Percentiles rank a stretch among this genome's conserved stretches.
Conservation (phyloP, 352 stramenopile species). For the Discostella stelligera region DNA sequence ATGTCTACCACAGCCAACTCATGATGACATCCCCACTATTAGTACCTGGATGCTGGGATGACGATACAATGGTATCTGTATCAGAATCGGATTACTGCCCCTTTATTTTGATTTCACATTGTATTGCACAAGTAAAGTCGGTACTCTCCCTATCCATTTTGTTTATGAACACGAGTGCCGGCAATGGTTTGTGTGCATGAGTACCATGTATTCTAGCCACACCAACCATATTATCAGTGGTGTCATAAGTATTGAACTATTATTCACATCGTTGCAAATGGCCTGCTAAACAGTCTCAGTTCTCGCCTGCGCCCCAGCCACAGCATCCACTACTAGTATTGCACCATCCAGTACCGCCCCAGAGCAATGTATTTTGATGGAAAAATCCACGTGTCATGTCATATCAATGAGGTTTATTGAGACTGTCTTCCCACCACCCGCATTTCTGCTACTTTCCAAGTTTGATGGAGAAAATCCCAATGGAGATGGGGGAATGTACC, state of each 20-base stretch:
- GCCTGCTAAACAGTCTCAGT: slow-evolving; percentile 82
- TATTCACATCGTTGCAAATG: slow-evolving; percentile 43
- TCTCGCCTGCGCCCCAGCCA: slow-evolving; percentile 93
- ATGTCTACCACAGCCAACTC: too few species aligned
- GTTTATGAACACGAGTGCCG: slow-evolving; percentile 78
- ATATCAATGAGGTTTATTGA: slow-evolving; percentile 95
- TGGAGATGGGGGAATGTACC: slow-evolving; percentile 65
- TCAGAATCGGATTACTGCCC: slow-evolving; percentile 68
- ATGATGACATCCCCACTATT: neutral
- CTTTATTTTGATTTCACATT: slow-evolving; percentile 67
- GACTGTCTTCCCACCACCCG: slow-evolving; percentile 39
- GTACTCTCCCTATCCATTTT: slow-evolving; percentile 84
- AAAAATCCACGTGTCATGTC: slow-evolving; percentile 96
- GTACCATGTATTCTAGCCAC: slow-evolving; percentile 5
- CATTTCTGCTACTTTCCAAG: neutral
- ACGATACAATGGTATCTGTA: slow-evolving; percentile 78
- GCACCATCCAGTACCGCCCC: slow-evolving; percentile 96
- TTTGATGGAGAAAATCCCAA: neutral
- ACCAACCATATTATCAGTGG: neutral
- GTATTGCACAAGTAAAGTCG: slow-evolving; percentile 69
- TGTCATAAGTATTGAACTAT: slow-evolving; percentile 6
- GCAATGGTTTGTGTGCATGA: slow-evolving; percentile 76
- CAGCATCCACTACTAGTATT: slow-evolving; percentile 93
- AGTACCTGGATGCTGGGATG: neutral
- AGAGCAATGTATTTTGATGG: slow-evolving; percentile 94